Evolutionary conservation across 345 rosid species (phyloP), one percentile per base, ranked within the genome.

Genomic region (Adansonia digitata): DNA sequence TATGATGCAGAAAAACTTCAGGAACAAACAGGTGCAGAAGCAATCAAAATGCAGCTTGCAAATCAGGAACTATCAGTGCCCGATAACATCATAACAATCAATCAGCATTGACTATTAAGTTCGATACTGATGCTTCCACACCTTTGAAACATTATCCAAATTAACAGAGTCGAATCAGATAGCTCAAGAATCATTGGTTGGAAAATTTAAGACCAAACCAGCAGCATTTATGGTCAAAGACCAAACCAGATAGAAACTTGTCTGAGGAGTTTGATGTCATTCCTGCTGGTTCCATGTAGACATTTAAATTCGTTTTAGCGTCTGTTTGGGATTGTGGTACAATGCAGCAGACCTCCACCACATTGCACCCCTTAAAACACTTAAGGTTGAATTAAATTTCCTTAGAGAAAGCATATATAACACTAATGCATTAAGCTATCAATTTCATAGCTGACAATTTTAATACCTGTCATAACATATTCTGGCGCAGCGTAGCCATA

Each of bases 401-500:
- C 75, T 55, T 26, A 29, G 51, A 64, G 12, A 63, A 64, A 40
- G 29, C 46, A 26, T 24, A 12, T 17, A 17, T 20, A 53, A 53
- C 24, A 22, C n/a, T 18, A n/a, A 20, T 12, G 29, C 22, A 18
- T 15, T 13, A 26, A 72, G 35, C 37, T 22, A 56, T 43, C 11
- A 42, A 59, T 39, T 39, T 39, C 31, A 27, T 46, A 20, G 18
- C 18, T 29, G 17, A 60, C 13, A 60, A 46, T 31, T 72, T 53
- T 22, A 75, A 31, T 77, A 89, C 92, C 97, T 53, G 92, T 91
- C 93, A 86, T 91, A 69, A 89, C 97, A 72, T 89, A 88, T 74
- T 91, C 93, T 5, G 93, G 97, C 59, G 93, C 97, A 7, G 97
- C 97, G 82, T 91, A 91, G 71, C 97, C 97, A 74, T 91, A 91